Conservation (phyloP, 805 yeast genomes). For the Teunomyces funiuensis region DNA sequence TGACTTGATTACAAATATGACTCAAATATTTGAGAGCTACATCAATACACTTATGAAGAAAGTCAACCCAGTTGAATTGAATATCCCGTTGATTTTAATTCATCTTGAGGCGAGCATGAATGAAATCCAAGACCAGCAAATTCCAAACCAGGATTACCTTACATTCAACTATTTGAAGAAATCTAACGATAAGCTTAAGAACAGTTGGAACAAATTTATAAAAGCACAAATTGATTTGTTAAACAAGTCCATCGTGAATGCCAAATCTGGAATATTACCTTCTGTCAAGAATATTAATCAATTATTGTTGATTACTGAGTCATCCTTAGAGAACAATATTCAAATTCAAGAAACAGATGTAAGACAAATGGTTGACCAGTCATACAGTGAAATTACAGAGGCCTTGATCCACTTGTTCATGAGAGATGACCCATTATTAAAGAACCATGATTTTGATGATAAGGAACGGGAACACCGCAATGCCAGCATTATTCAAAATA, state of each 20-base stretch:
- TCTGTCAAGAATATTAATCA: slow-evolving; percentile 34
- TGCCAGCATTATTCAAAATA: slow-evolving; percentile 40
- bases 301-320: slow-evolving; percentile 33
- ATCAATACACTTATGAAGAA: slow-evolving; percentile 35
- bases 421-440: slow-evolving; percentile 44
- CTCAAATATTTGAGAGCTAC: slow-evolving; percentile 45
- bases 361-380: slow-evolving; percentile 23
- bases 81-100: slow-evolving; percentile 32
- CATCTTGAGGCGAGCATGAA: slow-evolving; percentile 27
- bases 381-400: slow-evolving; percentile 33
- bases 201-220: slow-evolving; percentile 60
- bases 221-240: slow-evolving; percentile 49
- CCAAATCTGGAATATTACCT: slow-evolving; percentile 38
- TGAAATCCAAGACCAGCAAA: slow-evolving; percentile 35
- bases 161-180: slow-evolving; percentile 50
- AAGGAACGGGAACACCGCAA: slow-evolving; percentile 42
- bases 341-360: slow-evolving; percentile 20
- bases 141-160: slow-evolving; percentile 62
- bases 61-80: slow-evolving; percentile 36
- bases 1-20: slow-evolving; percentile 46
- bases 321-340: slow-evolving; percentile 25
- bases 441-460: slow-evolving; percentile 44
- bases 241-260: slow-evolving; percentile 33
- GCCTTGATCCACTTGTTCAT: slow-evolving; percentile 34
- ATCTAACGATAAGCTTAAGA: slow-evolving; percentile 49